Evolutionary conservation across 1,284 basidiomycete genomes (phyloP).

Genomic region (Boletus semigastroideus): DNA sequence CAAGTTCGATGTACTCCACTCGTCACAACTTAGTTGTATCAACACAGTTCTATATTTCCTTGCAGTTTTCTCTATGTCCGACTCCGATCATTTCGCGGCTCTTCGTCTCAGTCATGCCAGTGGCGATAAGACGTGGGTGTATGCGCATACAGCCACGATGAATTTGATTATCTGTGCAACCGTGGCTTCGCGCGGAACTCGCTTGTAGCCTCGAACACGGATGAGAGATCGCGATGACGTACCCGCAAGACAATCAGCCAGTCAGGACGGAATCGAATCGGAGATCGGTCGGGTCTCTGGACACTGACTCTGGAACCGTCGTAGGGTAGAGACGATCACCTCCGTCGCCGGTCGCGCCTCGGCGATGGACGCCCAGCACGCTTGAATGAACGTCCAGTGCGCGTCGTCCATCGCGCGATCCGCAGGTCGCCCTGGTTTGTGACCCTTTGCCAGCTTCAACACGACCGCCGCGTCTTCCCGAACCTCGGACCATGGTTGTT

Average conservation of each 20-base stretch:
- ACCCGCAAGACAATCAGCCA: not conserved
- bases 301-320: not conserved
- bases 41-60: too few species aligned
- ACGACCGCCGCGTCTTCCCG: not conserved
- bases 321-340: not conserved
- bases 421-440: constrained; percentile 2
- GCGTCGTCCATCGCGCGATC: constrained; percentile 4
- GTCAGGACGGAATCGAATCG: not conserved
- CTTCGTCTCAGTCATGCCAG: too few species aligned
- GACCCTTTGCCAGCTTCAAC: not conserved
- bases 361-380: not conserved
- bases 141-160: too few species aligned
- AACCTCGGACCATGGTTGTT: constrained; percentile 8
- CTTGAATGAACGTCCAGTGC: constrained; percentile 11
- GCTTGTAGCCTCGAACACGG: too few species aligned
- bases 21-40: too few species aligned
- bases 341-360: not conserved
- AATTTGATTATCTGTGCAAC: too few species aligned
- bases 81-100: too few species aligned
- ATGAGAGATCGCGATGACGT: not conserved
- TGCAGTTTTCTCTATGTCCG: too few species aligned
- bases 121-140: too few species aligned
- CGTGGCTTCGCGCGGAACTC: too few species aligned
- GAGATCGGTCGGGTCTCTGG: not conserved
- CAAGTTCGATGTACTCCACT: too few species aligned